Percentiles rank a stretch among this genome's conserved stretches.
Evolutionary conservation across 352 stramenopile species (phyloP).

Genomic region (Aphanomyces invadans): DNA sequence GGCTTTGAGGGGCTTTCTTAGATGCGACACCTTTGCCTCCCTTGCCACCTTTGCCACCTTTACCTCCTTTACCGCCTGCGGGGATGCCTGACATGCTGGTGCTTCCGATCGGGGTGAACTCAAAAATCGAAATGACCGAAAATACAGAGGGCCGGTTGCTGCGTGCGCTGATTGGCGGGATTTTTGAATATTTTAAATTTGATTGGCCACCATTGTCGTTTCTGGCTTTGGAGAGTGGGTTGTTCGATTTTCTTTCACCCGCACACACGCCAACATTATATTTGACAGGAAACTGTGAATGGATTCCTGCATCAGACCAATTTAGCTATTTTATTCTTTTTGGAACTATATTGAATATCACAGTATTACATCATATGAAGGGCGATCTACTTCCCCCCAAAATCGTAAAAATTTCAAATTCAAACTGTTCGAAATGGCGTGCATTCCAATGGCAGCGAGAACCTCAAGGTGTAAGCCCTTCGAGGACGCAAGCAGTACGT

Average conservation of each 20-base stretch:
- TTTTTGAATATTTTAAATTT: slow-evolving; percentile 13
- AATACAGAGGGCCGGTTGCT: slow-evolving; percentile 88
- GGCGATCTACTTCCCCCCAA: too few relatives aligned
- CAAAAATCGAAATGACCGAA: background rate
- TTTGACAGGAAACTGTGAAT: too few relatives aligned
- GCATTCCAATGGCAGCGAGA: too few relatives aligned
- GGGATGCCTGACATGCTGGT: slow-evolving; percentile 17
- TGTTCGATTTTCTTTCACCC: background rate
- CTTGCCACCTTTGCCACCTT: slow-evolving; percentile 97
- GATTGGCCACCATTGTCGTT: background rate
- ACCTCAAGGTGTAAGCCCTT: too few relatives aligned
- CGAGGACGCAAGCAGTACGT: too few relatives aligned
- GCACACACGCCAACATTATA: background rate
- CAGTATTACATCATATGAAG: too few relatives aligned
- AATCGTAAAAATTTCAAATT: too few relatives aligned
- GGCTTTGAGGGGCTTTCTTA: slow-evolving; percentile 98
- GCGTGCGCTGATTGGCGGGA: background rate
- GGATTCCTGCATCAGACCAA: too few relatives aligned
- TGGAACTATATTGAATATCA: too few relatives aligned
- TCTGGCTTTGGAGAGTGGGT: background rate
- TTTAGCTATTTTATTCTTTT: too few relatives aligned
- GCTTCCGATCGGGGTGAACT: background rate
- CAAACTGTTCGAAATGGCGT: too few relatives aligned
- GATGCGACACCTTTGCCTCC: slow-evolving; percentile 97
- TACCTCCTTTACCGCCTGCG: slow-evolving; percentile 55